Percentiles rank a stretch among this genome's conserved stretches.
Conservation (phyloP, 2,329 filamentous ascomycete species). For the Colletotrichum lentis region DNA sequence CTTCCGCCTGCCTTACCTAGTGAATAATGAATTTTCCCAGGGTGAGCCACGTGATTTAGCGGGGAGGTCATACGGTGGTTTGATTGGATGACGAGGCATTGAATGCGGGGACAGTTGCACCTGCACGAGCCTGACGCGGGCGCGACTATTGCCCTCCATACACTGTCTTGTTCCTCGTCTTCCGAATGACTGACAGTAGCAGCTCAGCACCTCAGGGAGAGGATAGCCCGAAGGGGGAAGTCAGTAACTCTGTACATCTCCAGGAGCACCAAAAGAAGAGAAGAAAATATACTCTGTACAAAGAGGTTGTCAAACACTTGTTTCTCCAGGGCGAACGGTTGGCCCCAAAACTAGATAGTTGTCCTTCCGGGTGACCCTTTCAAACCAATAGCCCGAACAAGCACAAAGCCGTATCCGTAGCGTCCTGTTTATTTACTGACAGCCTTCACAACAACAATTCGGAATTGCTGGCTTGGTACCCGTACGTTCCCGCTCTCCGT, state of each 20-base stretch:
- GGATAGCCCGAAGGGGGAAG: background rate
- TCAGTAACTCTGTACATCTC: background rate
- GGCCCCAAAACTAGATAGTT: background rate
- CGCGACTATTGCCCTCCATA: constrained; percentile 22
- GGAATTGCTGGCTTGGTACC: constrained; percentile 8
- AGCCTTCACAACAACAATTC: constrained; percentile 1
- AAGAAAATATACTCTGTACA: too few species aligned
- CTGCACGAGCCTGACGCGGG: constrained; percentile 37
- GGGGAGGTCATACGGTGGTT: constrained; percentile 25
- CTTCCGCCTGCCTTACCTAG: constrained; percentile 5
- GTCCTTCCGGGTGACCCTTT: background rate
- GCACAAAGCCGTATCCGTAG: constrained; percentile 4
- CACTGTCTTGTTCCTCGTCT: constrained; percentile 1
- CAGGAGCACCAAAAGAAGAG: too few species aligned
- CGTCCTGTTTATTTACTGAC: constrained; percentile 21
- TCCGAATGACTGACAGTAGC: background rate
- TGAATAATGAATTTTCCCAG: constrained; percentile 30
- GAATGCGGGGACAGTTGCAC: constrained; percentile 17
- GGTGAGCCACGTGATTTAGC: constrained; percentile 35
- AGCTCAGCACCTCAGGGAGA: constrained; percentile 15
- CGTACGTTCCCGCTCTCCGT: constrained; percentile 17
- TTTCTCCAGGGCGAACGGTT: background rate
- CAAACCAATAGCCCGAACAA: constrained; percentile 2
- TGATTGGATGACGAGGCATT: constrained; percentile 24
- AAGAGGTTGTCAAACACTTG: background rate